Conservation (phyloP, 208 protist genomes). For the Acanthamoeba healyi region DNA sequence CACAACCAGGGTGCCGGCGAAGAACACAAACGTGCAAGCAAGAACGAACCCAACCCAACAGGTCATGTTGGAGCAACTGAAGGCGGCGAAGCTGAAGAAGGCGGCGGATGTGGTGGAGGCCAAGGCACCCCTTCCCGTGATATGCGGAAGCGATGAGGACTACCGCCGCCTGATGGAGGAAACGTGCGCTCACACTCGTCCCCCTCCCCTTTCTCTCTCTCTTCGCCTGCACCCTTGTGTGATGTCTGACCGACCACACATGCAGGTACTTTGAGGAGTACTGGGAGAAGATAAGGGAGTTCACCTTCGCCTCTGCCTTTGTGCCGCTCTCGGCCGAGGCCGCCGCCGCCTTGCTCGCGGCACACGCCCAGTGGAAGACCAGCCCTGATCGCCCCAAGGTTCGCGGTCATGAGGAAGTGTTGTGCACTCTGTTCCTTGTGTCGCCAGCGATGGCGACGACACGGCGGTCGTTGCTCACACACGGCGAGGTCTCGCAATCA, state of each 20-base stretch:
- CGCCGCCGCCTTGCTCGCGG: not conserved
- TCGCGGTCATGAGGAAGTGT: too few relatives aligned
- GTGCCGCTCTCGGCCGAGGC: constrained; percentile 49
- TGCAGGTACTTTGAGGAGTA: constrained; percentile 78
- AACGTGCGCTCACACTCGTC: not conserved
- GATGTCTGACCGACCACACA: too few relatives aligned
- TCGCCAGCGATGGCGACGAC: too few relatives aligned
- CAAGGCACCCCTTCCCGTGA: not conserved
- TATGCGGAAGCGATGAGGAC: constrained; percentile 21
- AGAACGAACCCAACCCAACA: too few relatives aligned
- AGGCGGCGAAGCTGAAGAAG: constrained; percentile 4
- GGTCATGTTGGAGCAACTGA: constrained; percentile 43
- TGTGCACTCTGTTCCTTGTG: too few relatives aligned
- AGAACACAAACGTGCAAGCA: too few relatives aligned
- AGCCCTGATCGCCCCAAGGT: not conserved
- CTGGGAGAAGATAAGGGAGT: constrained; percentile 58
- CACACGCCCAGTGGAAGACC: not conserved
- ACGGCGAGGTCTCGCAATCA: not conserved
- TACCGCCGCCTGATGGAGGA: constrained; percentile 40
- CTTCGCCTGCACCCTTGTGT: too few relatives aligned
- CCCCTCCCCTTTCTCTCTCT: not conserved
- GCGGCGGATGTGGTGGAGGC: not conserved
- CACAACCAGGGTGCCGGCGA: too few relatives aligned
- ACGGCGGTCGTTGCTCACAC: too few relatives aligned
- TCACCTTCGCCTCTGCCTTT: constrained; percentile 70